Evolutionary conservation across 352 stramenopile species (phyloP).

Genomic region (Phytophthora foliorum): DNA sequence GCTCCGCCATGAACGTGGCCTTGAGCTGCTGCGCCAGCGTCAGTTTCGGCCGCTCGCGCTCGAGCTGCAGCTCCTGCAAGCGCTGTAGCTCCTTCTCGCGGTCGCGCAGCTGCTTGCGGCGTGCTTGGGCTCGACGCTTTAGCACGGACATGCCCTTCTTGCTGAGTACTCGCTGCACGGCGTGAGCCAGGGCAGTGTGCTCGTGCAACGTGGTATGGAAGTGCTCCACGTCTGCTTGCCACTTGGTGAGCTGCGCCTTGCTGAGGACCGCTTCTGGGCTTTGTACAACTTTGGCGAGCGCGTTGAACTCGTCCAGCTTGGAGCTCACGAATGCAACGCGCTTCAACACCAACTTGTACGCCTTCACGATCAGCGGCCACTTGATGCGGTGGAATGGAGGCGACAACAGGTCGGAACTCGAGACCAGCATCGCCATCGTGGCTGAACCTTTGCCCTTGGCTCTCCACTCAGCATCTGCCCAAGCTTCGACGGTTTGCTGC

Average conservation of each 20-base stretch:
- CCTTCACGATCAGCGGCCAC: conserved; percentile 57
- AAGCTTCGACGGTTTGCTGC: conserved; percentile 22
- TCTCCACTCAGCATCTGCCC: conserved; percentile 64
- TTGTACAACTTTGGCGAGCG: conserved; percentile 59
- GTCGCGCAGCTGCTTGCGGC: conserved; percentile 60
- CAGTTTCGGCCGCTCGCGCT: conserved; percentile 46
- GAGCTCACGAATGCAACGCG: conserved; percentile 56
- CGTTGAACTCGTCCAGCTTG: conserved; percentile 75
- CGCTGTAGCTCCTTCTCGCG: conserved; percentile 61
- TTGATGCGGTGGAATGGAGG: conserved; percentile 64
- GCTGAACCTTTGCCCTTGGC: conserved; percentile 30
- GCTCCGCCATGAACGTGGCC: conserved; percentile 52
- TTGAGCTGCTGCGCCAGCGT: conserved; percentile 63
- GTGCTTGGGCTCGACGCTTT: conserved; percentile 44
- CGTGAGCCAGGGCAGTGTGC: conserved; percentile 36
- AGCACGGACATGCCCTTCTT: conserved; percentile 62
- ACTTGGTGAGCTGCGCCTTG: conserved; percentile 65
- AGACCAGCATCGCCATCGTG: conserved; percentile 43
- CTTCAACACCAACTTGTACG: conserved; percentile 57
- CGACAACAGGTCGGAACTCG: conserved; percentile 57
- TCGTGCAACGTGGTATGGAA: conserved; percentile 46
- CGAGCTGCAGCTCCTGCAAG: conserved; percentile 53
- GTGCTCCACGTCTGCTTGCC: conserved; percentile 47
- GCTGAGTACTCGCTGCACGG: conserved; percentile 49
- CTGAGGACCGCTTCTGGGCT: conserved; percentile 51